phyloP scores from a whole-genome alignment of 2,329 filamentous ascomycete species.

The Chrysoporthe deuterocubensis region DNA sequence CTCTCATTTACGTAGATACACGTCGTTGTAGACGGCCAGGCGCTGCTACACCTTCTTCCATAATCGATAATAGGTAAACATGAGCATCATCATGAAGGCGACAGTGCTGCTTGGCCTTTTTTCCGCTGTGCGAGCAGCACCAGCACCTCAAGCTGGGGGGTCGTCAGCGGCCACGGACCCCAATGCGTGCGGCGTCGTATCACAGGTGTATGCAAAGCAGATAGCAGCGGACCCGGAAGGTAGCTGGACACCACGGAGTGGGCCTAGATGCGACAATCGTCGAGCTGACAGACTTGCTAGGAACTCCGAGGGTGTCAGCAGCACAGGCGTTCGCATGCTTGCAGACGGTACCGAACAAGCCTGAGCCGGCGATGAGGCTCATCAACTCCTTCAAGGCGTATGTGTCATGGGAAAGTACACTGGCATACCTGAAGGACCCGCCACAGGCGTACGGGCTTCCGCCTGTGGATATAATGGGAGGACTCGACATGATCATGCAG shows the following conservation, averaged over 20 bases:
- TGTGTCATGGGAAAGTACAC: conserved; percentile 52
- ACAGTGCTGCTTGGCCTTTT: conserved; percentile 21
- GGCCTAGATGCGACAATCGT: too few species aligned
- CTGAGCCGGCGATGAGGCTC: conserved; percentile 40
- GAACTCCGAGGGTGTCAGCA: conserved; percentile 40
- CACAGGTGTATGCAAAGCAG: conserved; percentile 19
- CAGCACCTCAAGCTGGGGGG: conserved; percentile 15
- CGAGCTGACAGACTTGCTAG: conserved; percentile 27
- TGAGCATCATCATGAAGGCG: conserved; percentile 17
- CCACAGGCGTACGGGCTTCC: conserved; percentile 55
- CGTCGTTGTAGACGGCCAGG: conserved; percentile 23
- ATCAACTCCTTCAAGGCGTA: conserved; percentile 46
- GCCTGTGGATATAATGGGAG: conserved; percentile 50
- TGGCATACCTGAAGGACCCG: conserved; percentile 54
- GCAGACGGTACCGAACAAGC: conserved; percentile 44
- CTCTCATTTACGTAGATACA: background rate
- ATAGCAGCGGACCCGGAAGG: conserved; percentile 16
- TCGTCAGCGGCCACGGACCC: conserved; percentile 12
- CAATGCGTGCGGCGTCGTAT: conserved; percentile 21
- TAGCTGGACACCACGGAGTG: background rate
- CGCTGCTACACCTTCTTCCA: conserved; percentile 19
- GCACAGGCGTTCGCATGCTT: conserved; percentile 44
- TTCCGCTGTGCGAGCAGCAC: conserved; percentile 15
- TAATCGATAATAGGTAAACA: background rate
- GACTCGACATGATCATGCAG: conserved; percentile 48